These are phyloP conservation scores for Emergomyces pasteurianus DNA, from an alignment of 2,329 filamentous ascomycete genomes.

Conservation along the genomic window DNA sequence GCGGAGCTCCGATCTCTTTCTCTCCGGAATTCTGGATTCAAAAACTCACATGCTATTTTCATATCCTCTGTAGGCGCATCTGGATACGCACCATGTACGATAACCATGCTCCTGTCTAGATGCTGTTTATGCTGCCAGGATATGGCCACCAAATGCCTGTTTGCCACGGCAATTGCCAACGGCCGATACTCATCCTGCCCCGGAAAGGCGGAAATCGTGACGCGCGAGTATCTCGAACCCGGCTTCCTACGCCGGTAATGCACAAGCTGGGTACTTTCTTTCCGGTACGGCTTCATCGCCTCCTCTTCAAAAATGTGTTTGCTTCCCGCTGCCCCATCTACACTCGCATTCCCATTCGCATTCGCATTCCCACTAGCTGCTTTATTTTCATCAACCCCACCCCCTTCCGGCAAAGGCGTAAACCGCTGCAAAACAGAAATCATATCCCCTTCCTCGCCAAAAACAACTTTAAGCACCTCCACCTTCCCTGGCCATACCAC, in stretches of 20 bases:
- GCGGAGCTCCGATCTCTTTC: too few species aligned
- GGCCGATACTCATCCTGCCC: conserved; percentile 1
- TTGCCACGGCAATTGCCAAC: conserved; percentile 6
- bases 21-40: not conserved
- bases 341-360: not conserved
- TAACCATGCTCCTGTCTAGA: not conserved
- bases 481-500: conserved; percentile 17
- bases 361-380: not conserved
- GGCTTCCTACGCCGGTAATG: conserved; percentile 12
- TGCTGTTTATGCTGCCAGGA: conserved; percentile 9
- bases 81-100: not conserved
- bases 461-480: conserved; percentile 23
- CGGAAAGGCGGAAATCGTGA: conserved; percentile 6
- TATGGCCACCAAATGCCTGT: conserved; percentile 3
- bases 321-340: not conserved
- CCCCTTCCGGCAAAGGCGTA: conserved; percentile 14
- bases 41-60: conserved; percentile 1
- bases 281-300: conserved; percentile 15
- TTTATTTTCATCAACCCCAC: conserved; percentile 9
- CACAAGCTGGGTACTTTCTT: conserved; percentile 19
- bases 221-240: not conserved
- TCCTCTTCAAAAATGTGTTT: conserved; percentile 24
- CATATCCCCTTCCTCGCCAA: conserved; percentile 11
- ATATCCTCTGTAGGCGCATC: not conserved
- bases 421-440: conserved; percentile 25